Percentiles rank a stretch among this genome's conserved stretches.
phyloP scores from a whole-genome alignment of 306 rosid species.

The Cucurbita maxima region DNA sequence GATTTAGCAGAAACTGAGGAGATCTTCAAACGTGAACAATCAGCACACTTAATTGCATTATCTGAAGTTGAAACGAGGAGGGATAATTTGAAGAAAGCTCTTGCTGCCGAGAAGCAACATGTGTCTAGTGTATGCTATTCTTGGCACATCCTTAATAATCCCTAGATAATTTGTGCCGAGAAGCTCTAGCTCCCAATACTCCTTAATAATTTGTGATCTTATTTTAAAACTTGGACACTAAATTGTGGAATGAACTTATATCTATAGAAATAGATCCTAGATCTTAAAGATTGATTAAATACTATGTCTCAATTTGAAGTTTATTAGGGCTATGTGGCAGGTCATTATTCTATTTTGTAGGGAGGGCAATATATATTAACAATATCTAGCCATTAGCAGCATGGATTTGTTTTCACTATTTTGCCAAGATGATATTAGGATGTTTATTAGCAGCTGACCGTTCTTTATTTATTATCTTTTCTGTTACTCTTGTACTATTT shows the following conservation, averaged over 20 bases:
- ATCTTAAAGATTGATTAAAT: neutral
- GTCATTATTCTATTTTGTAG: neutral
- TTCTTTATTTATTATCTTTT: neutral
- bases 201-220: neutral
- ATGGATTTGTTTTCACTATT: neutral
- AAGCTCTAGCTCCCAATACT: too few relatives aligned
- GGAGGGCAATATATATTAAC: neutral
- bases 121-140: conserved; percentile 43
- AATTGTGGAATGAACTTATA: neutral
- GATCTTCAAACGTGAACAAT: conserved; percentile 69
- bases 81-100: conserved; percentile 51
- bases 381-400: neutral
- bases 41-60: conserved; percentile 55
- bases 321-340: neutral
- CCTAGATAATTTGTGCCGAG: too few relatives aligned
- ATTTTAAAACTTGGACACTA: neutral
- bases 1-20: conserved; percentile 57
- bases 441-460: neutral
- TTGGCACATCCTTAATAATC: too few relatives aligned
- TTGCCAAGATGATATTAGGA: neutral
- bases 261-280: neutral
- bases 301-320: neutral
- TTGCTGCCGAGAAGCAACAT: conserved; percentile 52
- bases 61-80: conserved; percentile 61
- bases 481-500: neutral